Evolutionary conservation across 2,329 filamentous ascomycete species (phyloP).

Genomic region (Aspergillus luchuensis): DNA sequence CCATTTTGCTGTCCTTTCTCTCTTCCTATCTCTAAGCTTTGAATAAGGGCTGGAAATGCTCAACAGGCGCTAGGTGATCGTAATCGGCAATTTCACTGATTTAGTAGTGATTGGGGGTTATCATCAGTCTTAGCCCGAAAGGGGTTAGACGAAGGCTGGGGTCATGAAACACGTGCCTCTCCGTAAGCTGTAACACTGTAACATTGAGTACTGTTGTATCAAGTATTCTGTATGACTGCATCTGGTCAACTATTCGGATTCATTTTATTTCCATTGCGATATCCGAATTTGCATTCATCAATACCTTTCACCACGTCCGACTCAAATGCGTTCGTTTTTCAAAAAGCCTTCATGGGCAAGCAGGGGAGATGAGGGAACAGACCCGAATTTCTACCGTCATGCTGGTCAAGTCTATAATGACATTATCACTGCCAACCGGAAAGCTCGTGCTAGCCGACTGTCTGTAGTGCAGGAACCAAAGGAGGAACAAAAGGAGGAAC

Average conservation of each 20-base stretch:
- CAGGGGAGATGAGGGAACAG: slow-evolving; percentile 37
- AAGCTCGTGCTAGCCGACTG: slow-evolving; percentile 27
- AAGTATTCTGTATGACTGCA: neutral
- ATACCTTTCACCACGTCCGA: neutral
- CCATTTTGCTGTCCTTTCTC: slow-evolving; percentile 57
- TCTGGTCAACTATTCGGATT: neutral
- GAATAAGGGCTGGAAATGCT: neutral
- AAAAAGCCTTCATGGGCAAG: slow-evolving; percentile 57
- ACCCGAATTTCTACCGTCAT: slow-evolving; percentile 52
- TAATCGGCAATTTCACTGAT: neutral
- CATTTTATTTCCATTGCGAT: neutral
- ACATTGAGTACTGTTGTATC: neutral
- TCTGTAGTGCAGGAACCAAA: slow-evolving; percentile 6
- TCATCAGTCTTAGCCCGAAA: neutral
- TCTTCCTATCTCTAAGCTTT: neutral
- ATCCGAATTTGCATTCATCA: neutral
- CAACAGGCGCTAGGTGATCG: neutral
- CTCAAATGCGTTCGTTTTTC: slow-evolving; percentile 54
- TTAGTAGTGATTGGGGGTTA: neutral
- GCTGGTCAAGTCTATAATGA: slow-evolving; percentile 51
- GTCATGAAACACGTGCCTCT: neutral
- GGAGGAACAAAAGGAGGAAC: slow-evolving; percentile 3
- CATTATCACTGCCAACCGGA: slow-evolving; percentile 45
- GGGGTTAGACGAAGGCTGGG: neutral
- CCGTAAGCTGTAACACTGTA: neutral